Conservation (phyloP, 2,329 filamentous ascomycete genomes). For the Didymella sp. region DNA sequence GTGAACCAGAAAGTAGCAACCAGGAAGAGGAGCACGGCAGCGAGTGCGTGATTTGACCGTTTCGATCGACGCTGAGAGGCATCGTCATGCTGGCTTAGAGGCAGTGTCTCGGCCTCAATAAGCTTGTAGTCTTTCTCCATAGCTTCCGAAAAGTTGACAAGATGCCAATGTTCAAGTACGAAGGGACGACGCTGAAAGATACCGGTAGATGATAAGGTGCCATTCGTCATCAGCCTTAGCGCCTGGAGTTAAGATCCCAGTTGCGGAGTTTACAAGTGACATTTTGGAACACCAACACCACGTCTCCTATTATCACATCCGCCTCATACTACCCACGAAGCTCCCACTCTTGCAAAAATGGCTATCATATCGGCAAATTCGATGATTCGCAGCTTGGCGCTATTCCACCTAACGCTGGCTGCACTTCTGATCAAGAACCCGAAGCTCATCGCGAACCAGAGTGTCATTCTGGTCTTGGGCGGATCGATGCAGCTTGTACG, state of each 20-base stretch:
- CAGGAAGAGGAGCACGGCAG: slow-evolving; percentile 20
- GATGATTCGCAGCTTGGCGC: slow-evolving; percentile 79
- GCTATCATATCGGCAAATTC: slow-evolving; percentile 79
- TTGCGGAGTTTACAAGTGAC: slow-evolving; percentile 25
- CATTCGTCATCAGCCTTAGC: slow-evolving; percentile 21
- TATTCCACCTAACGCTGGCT: slow-evolving; percentile 84
- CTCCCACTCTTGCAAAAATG: slow-evolving; percentile 62
- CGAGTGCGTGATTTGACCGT: slow-evolving; percentile 12
- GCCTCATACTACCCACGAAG: neutral
- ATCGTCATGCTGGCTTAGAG: neutral
- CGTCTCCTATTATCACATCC: slow-evolving; percentile 1
- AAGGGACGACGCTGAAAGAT: neutral
- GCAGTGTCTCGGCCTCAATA: slow-evolving; percentile 2
- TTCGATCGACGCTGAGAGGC: slow-evolving; percentile 1
- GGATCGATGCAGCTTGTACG: slow-evolving; percentile 82
- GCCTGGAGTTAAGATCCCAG: slow-evolving; percentile 6
- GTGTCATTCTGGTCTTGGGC: slow-evolving; percentile 79
- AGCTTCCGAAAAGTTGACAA: neutral
- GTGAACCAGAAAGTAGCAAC: slow-evolving; percentile 13
- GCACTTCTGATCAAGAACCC: slow-evolving; percentile 84
- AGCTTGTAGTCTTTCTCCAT: slow-evolving; percentile 21
- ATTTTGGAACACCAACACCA: slow-evolving; percentile 12
- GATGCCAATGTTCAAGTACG: slow-evolving; percentile 1
- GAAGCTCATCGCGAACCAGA: slow-evolving; percentile 74
- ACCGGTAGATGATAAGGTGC: slow-evolving; percentile 8